These are phyloP conservation scores for Phialocephala sp. DNA, from an alignment of 2,329 filamentous ascomycete species.

Conservation along the genomic window DNA sequence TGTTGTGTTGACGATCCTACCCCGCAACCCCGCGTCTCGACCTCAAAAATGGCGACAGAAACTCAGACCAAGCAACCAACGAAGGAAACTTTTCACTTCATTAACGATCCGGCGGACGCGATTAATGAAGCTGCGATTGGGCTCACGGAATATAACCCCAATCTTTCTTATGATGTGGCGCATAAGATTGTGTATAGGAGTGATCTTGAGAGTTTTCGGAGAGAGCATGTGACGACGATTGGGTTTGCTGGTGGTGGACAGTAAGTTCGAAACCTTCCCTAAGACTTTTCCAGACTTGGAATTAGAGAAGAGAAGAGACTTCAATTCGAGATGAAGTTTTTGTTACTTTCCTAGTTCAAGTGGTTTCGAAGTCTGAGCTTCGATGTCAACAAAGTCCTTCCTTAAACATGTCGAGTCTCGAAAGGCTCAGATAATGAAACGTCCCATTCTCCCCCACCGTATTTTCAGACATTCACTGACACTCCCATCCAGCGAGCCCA, in stretches of 20 bases:
- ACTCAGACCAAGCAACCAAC: slow-evolving; percentile 27
- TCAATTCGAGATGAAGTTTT: not conserved
- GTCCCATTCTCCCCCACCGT: not conserved
- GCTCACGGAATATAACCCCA: slow-evolving; percentile 34
- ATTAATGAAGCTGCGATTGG: slow-evolving; percentile 38
- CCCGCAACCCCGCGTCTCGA: slow-evolving; percentile 30
- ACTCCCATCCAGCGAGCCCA: slow-evolving; percentile 39
- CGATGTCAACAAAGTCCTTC: not conserved
- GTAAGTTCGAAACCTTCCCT: slow-evolving; percentile 27
- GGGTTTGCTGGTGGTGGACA: slow-evolving; percentile 40
- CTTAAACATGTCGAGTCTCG: not conserved
- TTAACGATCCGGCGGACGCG: slow-evolving; percentile 35
- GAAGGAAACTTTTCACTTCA: slow-evolving; percentile 39
- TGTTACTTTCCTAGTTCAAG: not conserved
- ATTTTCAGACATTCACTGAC: not conserved
- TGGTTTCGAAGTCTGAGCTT: not conserved
- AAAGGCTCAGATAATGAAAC: not conserved
- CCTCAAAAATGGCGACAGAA: slow-evolving; percentile 28
- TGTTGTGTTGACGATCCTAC: not conserved
- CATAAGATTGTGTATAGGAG: slow-evolving; percentile 39
- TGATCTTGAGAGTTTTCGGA: slow-evolving; percentile 36
- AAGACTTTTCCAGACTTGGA: not conserved
- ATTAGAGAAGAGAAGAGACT: not conserved
- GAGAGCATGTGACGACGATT: slow-evolving; percentile 39
- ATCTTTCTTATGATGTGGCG: slow-evolving; percentile 32